phyloP scores from a whole-genome alignment of 495 filamentous ascomycete genomes.

The Niebla homalea region DNA sequence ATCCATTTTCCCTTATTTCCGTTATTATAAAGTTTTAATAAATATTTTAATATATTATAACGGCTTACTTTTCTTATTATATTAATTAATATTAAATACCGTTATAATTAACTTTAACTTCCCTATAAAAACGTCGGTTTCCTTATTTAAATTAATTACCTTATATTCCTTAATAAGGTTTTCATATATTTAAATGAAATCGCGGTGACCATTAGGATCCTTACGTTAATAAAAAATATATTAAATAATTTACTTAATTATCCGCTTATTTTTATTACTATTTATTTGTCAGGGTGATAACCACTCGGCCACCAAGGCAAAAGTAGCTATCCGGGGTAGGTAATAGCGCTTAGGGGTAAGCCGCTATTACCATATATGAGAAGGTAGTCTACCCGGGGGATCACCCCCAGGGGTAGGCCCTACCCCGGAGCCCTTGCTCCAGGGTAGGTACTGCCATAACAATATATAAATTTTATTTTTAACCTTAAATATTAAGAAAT shows the following conservation, averaged over 20 bases:
- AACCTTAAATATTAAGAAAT: too few relatives aligned
- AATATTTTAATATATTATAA: conserved; percentile 1
- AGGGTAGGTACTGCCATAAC: too few relatives aligned
- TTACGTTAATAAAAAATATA: not conserved
- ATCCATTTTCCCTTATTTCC: not conserved
- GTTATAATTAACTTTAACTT: not conserved
- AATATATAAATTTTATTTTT: too few relatives aligned
- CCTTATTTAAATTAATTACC: not conserved
- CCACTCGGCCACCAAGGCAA: too few relatives aligned
- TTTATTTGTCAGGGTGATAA: too few relatives aligned
- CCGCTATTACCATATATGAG: too few relatives aligned
- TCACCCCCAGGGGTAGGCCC: too few relatives aligned
- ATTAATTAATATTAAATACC: not conserved
- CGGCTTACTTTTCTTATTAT: not conserved
- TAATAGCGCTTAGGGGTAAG: too few relatives aligned
- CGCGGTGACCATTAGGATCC: too few relatives aligned
- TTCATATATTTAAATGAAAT: not conserved
- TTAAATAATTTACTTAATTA: not conserved
- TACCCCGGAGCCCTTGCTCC: too few relatives aligned
- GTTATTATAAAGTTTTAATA: not conserved
- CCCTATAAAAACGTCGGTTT: not conserved
- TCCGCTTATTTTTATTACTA: not conserved
- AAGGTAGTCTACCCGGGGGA: too few relatives aligned
- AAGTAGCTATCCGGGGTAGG: too few relatives aligned
- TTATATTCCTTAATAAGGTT: not conserved